Conservation (phyloP, 768 basidiomycete species). For the Trametes maxima region DNA sequence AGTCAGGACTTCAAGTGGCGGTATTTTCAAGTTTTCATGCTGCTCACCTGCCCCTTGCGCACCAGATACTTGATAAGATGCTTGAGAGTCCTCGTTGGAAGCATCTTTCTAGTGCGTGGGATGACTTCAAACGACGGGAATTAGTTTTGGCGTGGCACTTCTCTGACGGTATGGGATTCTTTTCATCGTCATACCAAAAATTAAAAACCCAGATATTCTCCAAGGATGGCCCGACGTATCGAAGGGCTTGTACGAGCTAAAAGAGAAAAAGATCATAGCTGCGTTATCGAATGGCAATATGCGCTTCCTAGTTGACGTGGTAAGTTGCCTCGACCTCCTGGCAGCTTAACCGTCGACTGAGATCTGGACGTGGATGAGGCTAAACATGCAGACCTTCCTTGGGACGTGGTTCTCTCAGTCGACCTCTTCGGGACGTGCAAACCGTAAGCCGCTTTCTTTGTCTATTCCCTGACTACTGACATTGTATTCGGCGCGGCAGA, state of each 20-base stretch:
- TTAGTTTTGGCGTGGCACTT: conserved; percentile 60
- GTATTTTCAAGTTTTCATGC: not conserved
- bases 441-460: conserved; percentile 46
- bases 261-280: conserved; percentile 50
- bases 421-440: conserved; percentile 65
- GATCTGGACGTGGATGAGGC: conserved; percentile 42
- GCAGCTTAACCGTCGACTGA: not conserved
- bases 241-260: conserved; percentile 50
- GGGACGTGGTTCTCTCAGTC: conserved; percentile 62
- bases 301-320: conserved; percentile 61
- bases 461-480: not conserved
- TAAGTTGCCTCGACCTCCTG: conserved; percentile 19
- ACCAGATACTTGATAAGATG: conserved; percentile 58
- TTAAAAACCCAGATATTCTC: no score
- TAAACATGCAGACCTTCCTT: conserved; percentile 59
- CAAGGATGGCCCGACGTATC: conserved; percentile 61
- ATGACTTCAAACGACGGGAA: conserved; percentile 43
- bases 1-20: not conserved
- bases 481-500: conserved; percentile 30
- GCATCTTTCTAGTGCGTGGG: conserved; percentile 46
- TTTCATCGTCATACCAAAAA: not conserved
- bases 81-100: conserved; percentile 52
- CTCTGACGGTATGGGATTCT: conserved; percentile 41
- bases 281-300: conserved; percentile 67
- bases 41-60: not conserved